Conservation (phyloP, 805 yeast species). For the Cyberlindnera mycetangii region DNA sequence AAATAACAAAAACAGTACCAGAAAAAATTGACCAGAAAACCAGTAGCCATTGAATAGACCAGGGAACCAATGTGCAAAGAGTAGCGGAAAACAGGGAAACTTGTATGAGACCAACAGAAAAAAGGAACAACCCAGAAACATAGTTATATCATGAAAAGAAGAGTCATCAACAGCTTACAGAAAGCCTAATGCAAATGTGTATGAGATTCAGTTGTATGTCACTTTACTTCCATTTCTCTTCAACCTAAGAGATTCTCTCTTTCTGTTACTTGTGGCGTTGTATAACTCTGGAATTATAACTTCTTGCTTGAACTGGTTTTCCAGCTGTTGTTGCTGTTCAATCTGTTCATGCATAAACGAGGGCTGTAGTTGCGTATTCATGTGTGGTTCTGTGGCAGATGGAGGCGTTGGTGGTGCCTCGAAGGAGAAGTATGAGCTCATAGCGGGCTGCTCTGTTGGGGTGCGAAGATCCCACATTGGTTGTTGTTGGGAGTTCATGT, state of each 20-base stretch:
- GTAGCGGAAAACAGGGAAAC: no score
- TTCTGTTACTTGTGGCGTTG: constrained; percentile 48
- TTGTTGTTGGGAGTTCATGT: constrained; percentile 3
- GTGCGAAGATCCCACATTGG: constrained; percentile 20
- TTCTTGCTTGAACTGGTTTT: constrained; percentile 15
- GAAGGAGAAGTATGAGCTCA: constrained; percentile 24
- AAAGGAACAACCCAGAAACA: neutral
- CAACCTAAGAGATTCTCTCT: constrained; percentile 49
- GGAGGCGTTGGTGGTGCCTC: constrained; percentile 23
- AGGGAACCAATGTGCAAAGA: no score
- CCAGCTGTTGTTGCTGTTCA: constrained; percentile 17
- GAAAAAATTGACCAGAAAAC: no score
- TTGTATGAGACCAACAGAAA: no score
- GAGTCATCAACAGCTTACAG: no score
- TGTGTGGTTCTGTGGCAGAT: constrained; percentile 6
- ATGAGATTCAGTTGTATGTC: constrained; percentile 13
- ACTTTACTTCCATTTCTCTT: constrained; percentile 37
- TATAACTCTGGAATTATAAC: constrained; percentile 26
- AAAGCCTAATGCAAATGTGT: no score
- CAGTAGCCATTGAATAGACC: no score
- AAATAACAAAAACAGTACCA: no score
- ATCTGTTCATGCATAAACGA: constrained; percentile 21
- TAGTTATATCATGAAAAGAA: neutral
- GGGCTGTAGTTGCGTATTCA: constrained; percentile 17
- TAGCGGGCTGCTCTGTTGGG: constrained; percentile 20